Conservation (phyloP, 306 rosid species). For the Fragaria vesca region DNA sequence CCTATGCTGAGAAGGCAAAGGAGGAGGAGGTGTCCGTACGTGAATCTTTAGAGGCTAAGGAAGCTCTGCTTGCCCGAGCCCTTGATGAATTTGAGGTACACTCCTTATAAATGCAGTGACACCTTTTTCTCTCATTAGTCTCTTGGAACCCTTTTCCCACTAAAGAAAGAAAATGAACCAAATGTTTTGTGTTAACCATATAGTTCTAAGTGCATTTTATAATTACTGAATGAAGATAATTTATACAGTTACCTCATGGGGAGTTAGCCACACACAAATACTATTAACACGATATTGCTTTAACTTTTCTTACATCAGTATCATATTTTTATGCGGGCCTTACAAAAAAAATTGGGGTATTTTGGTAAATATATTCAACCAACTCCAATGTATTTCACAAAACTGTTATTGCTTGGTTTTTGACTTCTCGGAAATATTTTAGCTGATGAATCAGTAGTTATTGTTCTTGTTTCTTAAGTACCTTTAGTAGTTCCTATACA, state of each 20-base stretch:
- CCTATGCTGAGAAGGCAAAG: slow-evolving; percentile 66
- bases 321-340: not conserved
- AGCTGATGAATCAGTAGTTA: not conserved
- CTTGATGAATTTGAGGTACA: slow-evolving; percentile 91
- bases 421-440: no score
- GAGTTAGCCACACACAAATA: not conserved
- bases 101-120: not conserved
- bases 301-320: not conserved
- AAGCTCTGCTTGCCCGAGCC: slow-evolving; percentile 88
- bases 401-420: not conserved
- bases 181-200: not conserved
- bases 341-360: not conserved
- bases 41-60: slow-evolving; percentile 92
- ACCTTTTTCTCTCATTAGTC: not conserved
- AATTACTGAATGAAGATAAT: not conserved
- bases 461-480: not conserved
- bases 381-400: not conserved
- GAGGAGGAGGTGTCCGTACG: slow-evolving; percentile 66
- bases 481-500: not conserved
- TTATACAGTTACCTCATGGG: not conserved
- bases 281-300: not conserved
- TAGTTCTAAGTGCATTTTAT: not conserved
- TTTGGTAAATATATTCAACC: not conserved
- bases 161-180: not conserved
- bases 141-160: not conserved